Evolutionary conservation across 2,329 filamentous ascomycete species (phyloP), one percentile per base, ranked within the genome.

Genomic region (Scedosporium boydii): DNA sequence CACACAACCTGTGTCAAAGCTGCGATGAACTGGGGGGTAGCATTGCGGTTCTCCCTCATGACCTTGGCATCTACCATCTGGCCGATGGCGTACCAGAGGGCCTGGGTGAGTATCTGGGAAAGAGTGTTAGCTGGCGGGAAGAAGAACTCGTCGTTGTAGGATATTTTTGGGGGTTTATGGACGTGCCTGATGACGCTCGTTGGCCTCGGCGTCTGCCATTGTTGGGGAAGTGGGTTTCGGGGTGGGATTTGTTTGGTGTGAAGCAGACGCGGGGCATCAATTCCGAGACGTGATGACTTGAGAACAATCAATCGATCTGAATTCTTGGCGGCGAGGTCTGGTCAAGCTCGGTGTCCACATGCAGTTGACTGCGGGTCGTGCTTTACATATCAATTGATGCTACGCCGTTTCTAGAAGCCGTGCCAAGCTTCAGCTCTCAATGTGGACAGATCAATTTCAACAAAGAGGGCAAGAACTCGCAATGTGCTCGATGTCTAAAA

Each of bases 21-120:
- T 7, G 88, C 91, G 67, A 96, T 96, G 73, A 96, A 96, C 70
- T 96, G 91, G 1, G 91, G 91, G 27, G 93, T 96, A 6, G 93
- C 91, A 74, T 96, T 97, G 66, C 91, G 83, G 70, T 90, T 86
- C 29, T 87, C 79, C 63, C 82, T 80, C 34, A 91, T 77, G 18
- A 62, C 60, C 53, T 58, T 58, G 67, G 93, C 87, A 72, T 98
- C 93, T 66, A 96, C 90, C 64, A 96, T 93, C 72, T 91, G 89
- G 67, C 91, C 90, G 64, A 96, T 84, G 26, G 87, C 84, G 70
- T 88, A 88, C 91, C 91, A 96, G 26, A 96, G 83, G 14, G 90
- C 89, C 42, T 89, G 86, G 79, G 96, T 96, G 69, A 95, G 83
- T 66, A 88, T 87, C 88, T 96, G 67, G 7, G 0, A 55, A 42